Percentiles rank a stretch among this genome's conserved stretches.
Evolutionary conservation across 768 basidiomycete species (phyloP).

Genomic region (Lactarius akahatsu): DNA sequence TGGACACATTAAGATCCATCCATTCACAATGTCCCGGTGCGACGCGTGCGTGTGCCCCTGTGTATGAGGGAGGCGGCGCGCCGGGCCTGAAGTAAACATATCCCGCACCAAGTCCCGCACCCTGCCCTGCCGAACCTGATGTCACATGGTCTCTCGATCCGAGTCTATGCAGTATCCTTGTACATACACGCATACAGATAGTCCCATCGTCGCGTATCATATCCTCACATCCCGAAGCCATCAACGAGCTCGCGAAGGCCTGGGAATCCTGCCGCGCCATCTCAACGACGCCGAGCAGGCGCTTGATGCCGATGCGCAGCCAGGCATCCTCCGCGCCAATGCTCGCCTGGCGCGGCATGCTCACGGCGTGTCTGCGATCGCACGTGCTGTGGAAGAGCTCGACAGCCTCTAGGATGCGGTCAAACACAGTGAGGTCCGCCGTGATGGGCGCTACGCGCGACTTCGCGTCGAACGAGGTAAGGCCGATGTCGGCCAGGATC

Average conservation of each 20-base stretch:
- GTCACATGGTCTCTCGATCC: too few relatives aligned
- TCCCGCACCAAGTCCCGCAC: too few relatives aligned
- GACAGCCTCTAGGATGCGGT: conserved; percentile 74
- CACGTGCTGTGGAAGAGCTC: conserved; percentile 62
- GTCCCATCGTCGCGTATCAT: neutral
- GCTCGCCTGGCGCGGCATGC: conserved; percentile 70
- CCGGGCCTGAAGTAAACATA: too few relatives aligned
- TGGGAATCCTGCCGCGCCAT: conserved; percentile 97
- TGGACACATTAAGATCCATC: too few relatives aligned
- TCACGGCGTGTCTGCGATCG: conserved; percentile 58
- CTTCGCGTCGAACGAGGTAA: conserved; percentile 82
- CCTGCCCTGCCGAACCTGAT: too few relatives aligned
- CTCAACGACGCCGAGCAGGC: conserved; percentile 84
- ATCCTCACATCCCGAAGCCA: conserved; percentile 46
- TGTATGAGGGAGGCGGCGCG: too few relatives aligned
- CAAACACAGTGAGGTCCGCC: conserved; percentile 62
- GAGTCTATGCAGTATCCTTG: neutral
- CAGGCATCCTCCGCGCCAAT: conserved; percentile 50
- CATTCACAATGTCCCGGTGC: too few relatives aligned
- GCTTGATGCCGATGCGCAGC: conserved; percentile 90
- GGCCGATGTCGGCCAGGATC: conserved; percentile 83
- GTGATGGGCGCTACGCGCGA: conserved; percentile 81
- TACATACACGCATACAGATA: neutral
- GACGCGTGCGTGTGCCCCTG: too few relatives aligned
- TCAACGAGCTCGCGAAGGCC: conserved; percentile 64